phyloP scores from a whole-genome alignment of 352 stramenopile genomes.

The Phytophthora pistaciae region DNA sequence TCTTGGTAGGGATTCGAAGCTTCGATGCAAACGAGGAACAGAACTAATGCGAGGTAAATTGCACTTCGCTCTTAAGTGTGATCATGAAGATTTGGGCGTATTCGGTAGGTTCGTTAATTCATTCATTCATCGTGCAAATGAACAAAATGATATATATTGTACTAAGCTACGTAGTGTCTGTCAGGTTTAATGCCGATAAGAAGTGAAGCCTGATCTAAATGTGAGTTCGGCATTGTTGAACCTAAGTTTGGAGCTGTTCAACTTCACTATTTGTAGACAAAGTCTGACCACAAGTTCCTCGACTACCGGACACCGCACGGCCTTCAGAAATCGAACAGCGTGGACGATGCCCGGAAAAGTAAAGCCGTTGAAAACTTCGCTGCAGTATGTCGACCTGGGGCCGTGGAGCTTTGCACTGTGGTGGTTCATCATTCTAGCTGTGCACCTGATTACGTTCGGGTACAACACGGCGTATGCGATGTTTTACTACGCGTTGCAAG shows the following conservation, averaged over 20 bases:
- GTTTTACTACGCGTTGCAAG: constrained; percentile 14
- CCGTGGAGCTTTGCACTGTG: constrained; percentile 7
- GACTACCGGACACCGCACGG: neutral
- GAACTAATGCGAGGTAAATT: neutral
- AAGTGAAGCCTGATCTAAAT: neutral
- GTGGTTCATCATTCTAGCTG: constrained; percentile 1
- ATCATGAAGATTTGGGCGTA: neutral
- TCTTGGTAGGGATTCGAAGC: neutral
- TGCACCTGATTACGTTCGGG: constrained; percentile 1
- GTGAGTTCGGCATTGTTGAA: neutral
- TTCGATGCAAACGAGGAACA: neutral
- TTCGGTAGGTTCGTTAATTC: neutral
- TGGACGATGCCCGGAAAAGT: constrained; percentile 1
- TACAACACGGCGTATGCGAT: constrained; percentile 8
- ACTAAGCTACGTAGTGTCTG: no score
- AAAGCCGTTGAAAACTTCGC: neutral
- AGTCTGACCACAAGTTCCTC: neutral
- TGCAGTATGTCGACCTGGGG: neutral
- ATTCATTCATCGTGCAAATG: neutral
- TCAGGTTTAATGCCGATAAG: neutral
- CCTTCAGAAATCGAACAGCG: neutral
- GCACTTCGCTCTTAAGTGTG: no score
- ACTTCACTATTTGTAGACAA: neutral
- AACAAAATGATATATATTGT: no score
- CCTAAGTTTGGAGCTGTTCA: neutral